Conservation (phyloP, 2,329 filamentous ascomycete genomes). For the Apiospora pterosperma region DNA sequence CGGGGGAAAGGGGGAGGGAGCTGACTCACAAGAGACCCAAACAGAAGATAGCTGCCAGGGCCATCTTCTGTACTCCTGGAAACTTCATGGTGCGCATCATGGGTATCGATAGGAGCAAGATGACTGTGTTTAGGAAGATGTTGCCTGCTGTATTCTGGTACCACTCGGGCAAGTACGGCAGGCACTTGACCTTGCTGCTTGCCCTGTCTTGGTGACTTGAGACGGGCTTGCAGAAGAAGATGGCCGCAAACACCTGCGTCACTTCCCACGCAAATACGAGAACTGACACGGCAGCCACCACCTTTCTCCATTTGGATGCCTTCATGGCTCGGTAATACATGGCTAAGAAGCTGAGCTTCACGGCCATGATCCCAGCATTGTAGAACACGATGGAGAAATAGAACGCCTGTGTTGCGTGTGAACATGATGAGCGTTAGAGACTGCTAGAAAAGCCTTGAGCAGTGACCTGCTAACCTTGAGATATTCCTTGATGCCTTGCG, state of each 20-base stretch:
- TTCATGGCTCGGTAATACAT: slow-evolving; percentile 1
- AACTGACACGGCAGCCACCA: background rate
- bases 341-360: background rate
- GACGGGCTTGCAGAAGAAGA: background rate
- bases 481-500: background rate
- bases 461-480: background rate
- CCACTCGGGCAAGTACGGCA: background rate
- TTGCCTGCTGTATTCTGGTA: background rate
- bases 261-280: background rate
- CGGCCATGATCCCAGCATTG: background rate
- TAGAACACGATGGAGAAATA: background rate
- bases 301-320: background rate
- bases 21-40: background rate
- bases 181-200: background rate
- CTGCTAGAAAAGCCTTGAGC: background rate
- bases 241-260: background rate
- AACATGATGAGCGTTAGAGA: background rate
- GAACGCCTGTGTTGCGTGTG: background rate
- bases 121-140: background rate
- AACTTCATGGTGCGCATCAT: background rate
- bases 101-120: background rate
- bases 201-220: background rate
- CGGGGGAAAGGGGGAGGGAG: background rate
- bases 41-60: background rate
- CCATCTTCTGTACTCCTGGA: background rate